Base-by-base conservation (phyloP, 2,329 filamentous ascomycete species). In the Ceratocystis harringtonii region DNA sequence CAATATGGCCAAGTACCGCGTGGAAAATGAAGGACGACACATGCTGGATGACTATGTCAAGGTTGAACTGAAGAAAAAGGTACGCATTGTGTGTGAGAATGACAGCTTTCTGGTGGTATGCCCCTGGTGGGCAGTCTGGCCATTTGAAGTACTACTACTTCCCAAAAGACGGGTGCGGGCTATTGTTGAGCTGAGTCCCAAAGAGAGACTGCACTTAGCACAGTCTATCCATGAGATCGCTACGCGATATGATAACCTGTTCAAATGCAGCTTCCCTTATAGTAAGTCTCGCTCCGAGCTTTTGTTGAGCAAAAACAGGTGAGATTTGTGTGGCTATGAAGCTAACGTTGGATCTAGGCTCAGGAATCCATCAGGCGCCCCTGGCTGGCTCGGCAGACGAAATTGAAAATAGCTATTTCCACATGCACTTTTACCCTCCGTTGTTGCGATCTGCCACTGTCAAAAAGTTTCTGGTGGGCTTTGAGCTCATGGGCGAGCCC, bases 101-200 rank as follows among this genome's bases (percentile, higher is more conserved):
- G 82, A 83, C 10, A 80, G 80, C 0, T 99, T 97, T 74, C 78
- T 96, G 52, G 87, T 92, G 0, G 83, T 97, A 17, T 96, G 92
- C 72, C 94, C 94, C 0, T 99, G 94, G 91, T 99, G 94, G 94
- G 94, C 90, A 0, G 82, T 90, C 19, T 99, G 94, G 94, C 94
- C 94, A 0, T 99, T 96, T 68, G 94, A 99, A 78, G 88, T 92
- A 60, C 88, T 99, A 79, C 82, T 99, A 67, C 80, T 96, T 36
- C 84, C 89, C 68, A 95, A 90, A 77, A 80, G 84, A 68, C 92
- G 96, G 74, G 87, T 92, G 70, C 85, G 91, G 52, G 88, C 88
- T 0, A 80, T 99, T 58, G 85, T 96, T 17, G 92, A 99, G 73
- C 80, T 99, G 45, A 83, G 81, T 62, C 80, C 81, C 8, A 76